Base-by-base conservation (phyloP, 371 early-diverging fungal genomes). In the Syncephalis plumigaleata region DNA sequence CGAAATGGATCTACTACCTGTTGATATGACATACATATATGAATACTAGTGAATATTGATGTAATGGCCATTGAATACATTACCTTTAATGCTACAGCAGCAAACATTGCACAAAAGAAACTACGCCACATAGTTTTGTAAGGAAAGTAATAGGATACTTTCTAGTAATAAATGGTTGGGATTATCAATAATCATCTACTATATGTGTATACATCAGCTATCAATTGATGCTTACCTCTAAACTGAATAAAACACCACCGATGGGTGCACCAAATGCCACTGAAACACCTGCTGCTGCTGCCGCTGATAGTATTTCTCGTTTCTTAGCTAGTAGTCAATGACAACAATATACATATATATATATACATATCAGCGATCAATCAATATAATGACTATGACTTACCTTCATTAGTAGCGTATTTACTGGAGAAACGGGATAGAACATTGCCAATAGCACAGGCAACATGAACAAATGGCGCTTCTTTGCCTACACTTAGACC, bases 221-320 rank as follows among this genome's bases (percentile, higher is more conserved):
- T n/a, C n/a, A n/a, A n/a, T n/a, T n/a, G n/a, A n/a, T n/a, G n/a
- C n/a, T 9, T 47, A 57, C 57, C 51, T 90, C 90, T 23, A 89
- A 65, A 23, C 75, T 67, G 50, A 87, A 87, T 47, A 89, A 61
- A 3, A 89, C 87, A 2, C 90, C 90, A 40, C 90, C 90, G 47
- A 89, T 84, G 0, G 90, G 90, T 0, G 87, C 75, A 17, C 88
- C 90, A 59, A 89, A 89, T 1, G 77, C 78, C 27, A 84, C 83
- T 17, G 81, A 73, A 24, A 87, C 74, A 23, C 90, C 90, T 0
- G 89, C 89, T 0, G 89, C 84, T 0, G 79, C 66, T 0, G 86
- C 77, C 3, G 85, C 87, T 3, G 84, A 82, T 20, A 89, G 57
- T 17, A 87, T 75, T 58, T 87, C 84, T 36, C 88, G 68, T 45